Base-by-base conservation (phyloP, 306 rosid genomes). In the Malus orientalis region DNA sequence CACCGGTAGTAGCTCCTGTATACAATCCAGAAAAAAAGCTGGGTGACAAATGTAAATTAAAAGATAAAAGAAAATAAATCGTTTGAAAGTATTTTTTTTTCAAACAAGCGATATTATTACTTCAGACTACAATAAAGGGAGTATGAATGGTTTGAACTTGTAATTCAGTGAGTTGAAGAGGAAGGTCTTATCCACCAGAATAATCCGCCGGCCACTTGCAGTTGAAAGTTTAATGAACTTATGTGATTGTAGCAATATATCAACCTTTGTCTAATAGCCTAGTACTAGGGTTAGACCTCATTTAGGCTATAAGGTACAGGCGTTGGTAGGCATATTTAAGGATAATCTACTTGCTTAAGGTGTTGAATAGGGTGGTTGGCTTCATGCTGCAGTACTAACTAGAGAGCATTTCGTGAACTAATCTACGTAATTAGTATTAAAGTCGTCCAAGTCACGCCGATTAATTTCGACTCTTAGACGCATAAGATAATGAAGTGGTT, bases 1-100 rank as follows among this genome's bases (percentile, higher is more conserved):
- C 97, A 94, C 80, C 88, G 92, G 59, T 94, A 91, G 69, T 94
- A 94, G 81, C 98, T 94, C 89, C 97, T 91, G 53, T n/a, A 32
- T 79, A 49, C 16, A 38, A 69, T 47, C 53, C 4, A 22, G 76
- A 25, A 70, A 7, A 45, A 18, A 16, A 45, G 22, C 47, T 59
- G n/a, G 66, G 60, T 74, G 11, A 74, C 70, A 27, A 27, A 44
- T 19, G 4, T 20, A 1, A 40, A 53, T 40, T 65, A 57, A 54
- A 49, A 15, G 55, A 42, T 8, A 13, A 45, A 22, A 44, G 5
- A 51, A 23, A 33, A 27, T 12, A 29, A 54, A 67, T 47, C 15
- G 9, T 29, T 32, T 18, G 29, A 25, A 70, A 10, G 4, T 57
- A 4, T 3, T 12, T 11, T 1, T 22, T 58, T 18, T 58, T 9